phyloP scores from a whole-genome alignment of 169 alveolate species.

The Plasmodium inui region DNA sequence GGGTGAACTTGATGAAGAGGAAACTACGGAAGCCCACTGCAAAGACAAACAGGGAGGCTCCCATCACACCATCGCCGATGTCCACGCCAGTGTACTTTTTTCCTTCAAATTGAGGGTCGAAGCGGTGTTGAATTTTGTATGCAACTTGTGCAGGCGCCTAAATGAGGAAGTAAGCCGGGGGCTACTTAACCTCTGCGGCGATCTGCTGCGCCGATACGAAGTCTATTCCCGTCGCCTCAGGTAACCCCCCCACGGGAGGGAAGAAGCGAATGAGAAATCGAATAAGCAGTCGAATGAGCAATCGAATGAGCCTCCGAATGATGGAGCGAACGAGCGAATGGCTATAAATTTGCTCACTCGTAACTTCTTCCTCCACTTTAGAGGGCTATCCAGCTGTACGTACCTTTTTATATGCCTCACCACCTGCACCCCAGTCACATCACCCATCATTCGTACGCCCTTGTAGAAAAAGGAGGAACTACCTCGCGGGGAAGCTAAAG shows the following conservation, averaged over 20 bases:
- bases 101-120: conserved; percentile 8
- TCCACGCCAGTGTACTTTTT: not conserved
- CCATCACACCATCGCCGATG: not conserved
- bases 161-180: not conserved
- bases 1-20: not conserved
- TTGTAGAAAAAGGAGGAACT: not conserved
- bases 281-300: no score
- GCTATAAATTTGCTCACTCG: no score
- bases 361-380: no score
- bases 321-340: no score
- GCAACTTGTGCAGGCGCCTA: not conserved
- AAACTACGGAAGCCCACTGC: not conserved
- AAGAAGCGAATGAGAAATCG: no score
- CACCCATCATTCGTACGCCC: not conserved
- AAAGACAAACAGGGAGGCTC: not conserved
- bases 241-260: no score
- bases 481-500: not conserved
- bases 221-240: not conserved
- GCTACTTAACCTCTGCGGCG: not conserved
- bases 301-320: no score
- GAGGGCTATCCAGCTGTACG: no score
- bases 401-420: no score
- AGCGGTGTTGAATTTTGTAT: conserved; percentile 15
- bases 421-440: no score
- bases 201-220: not conserved